Evolutionary conservation across 805 yeast genomes (phyloP), one percentile per base, ranked within the genome.

Genomic region (Myxozyma kluyveri): DNA sequence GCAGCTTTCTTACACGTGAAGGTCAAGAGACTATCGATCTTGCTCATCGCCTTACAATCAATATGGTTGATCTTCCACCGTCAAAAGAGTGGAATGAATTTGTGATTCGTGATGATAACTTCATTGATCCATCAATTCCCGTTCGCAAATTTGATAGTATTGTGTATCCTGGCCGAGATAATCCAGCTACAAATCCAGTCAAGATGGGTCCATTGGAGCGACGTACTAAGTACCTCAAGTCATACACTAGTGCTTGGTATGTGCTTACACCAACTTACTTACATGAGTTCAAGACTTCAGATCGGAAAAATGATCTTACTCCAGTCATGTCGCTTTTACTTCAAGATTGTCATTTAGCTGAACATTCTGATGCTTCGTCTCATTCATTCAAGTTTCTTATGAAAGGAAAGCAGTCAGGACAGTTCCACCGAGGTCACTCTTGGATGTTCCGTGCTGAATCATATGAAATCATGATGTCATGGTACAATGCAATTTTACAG

Each of bases 381-480:
- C 52, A 54, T 49, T 64, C 60, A 36, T 69, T 67, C 63, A 89
- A 89, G 70, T 93, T 91, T 69, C 86, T 89, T 9, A 72, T 91
- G 55, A 81, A 79, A 59, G 81, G 89, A 17, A 87, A 85, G 63
- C 82, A 83, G 57, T 80, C 82, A 55, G 93, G 93, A 12, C 71
- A 85, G 54, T 75, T 88, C 57, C 84, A 82, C 56, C 77, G 88
- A 63, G 87, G 88, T 39, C 97, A 90, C 70, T 89, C 88, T 63
- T 88, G 93, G 88, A 93, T 90, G n/a, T 90, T 91, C 73, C 78
- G 95, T 59, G 84, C 95, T n/a, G 93, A 86, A 63, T 79, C 85
- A 44, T 86, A 85, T 62, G 85, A 83, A 38, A 69, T 77, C 29
- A 87, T 89, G 91, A 80, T 84, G 67, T 77, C 75, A 36, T 91